These are phyloP conservation scores for Penicillium fimorum DNA, from an alignment of 495 filamentous ascomycete species.

Conservation along the genomic window DNA sequence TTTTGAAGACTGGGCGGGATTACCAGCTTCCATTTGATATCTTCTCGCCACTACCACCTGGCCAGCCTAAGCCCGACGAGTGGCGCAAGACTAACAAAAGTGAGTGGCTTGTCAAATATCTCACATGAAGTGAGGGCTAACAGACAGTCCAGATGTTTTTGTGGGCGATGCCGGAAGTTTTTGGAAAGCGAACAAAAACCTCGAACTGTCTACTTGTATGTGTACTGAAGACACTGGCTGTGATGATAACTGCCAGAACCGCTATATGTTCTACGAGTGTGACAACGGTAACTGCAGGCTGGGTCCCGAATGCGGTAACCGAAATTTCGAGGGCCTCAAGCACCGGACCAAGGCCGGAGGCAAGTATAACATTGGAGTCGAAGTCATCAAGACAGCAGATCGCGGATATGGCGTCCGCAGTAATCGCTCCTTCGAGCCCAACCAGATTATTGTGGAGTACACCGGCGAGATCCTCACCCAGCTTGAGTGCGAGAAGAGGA, in stretches of 20 bases:
- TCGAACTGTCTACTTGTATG: constrained; percentile 76
- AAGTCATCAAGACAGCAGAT: constrained; percentile 86
- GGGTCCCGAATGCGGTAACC: constrained; percentile 74
- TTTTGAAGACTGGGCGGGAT: constrained; percentile 66
- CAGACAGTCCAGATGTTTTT: constrained; percentile 67
- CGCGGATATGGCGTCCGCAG: constrained; percentile 88
- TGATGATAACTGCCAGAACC: constrained; percentile 86
- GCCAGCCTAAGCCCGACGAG: constrained; percentile 85
- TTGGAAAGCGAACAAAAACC: constrained; percentile 76
- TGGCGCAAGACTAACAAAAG: constrained; percentile 90
- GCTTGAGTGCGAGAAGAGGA: constrained; percentile 85
- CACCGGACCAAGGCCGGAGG: constrained; percentile 73
- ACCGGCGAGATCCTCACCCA: constrained; percentile 96
- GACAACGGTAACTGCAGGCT: constrained; percentile 84
- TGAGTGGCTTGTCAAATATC: constrained; percentile 40
- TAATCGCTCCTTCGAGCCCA: constrained; percentile 80
- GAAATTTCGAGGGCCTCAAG: constrained; percentile 77
- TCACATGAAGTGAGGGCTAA: constrained; percentile 18
- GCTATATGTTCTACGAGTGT: constrained; percentile 96
- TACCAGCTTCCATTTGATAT: constrained; percentile 89
- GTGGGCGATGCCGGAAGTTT: constrained; percentile 81
- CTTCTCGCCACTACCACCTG: constrained; percentile 78
- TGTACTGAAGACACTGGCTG: constrained; percentile 78
- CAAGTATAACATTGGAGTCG: constrained; percentile 86
- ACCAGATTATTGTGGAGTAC: constrained; percentile 98